These are phyloP conservation scores for Pelargonium fulgidum DNA, from an alignment of 441 rosid species.

Conservation along the genomic window DNA sequence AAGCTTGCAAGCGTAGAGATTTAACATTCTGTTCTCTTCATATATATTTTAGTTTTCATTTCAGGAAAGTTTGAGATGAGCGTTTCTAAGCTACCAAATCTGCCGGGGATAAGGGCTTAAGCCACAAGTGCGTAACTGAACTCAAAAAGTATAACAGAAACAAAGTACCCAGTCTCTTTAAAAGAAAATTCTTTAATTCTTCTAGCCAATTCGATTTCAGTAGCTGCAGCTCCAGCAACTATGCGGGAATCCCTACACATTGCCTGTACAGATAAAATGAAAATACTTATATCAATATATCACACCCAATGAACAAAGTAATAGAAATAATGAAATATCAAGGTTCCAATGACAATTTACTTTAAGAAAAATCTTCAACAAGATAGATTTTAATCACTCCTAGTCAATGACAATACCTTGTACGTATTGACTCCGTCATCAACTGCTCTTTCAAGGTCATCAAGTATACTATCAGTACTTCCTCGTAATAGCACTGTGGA, in stretches of 20 bases:
- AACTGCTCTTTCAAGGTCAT: slow-evolving; percentile 99
- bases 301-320: not conserved
- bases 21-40: not conserved
- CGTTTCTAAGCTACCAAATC: not conserved
- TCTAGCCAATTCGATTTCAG: slow-evolving; percentile 97
- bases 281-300: not conserved
- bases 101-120: not conserved
- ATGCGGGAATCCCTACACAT: slow-evolving; percentile 97
- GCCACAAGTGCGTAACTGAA: not conserved
- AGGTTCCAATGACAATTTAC: not conserved
- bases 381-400: not conserved
- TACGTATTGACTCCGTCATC: slow-evolving; percentile 99
- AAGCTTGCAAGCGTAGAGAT: not conserved
- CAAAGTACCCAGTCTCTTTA: slow-evolving; percentile 80
- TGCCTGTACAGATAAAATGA: slow-evolving; percentile 44
- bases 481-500: slow-evolving; percentile 91
- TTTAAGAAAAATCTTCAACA: not conserved
- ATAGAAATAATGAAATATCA: not conserved
- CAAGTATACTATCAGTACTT: slow-evolving; percentile 94
- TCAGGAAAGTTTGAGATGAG: not conserved
- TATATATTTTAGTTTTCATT: slow-evolving; percentile 1
- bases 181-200: slow-evolving; percentile 87
- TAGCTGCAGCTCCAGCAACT: slow-evolving; percentile 95
- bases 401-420: slow-evolving; percentile 44
- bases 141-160: slow-evolving; percentile 9